phyloP scores from a whole-genome alignment of 1,284 basidiomycete genomes.

The Cystobasidium pallidum region DNA sequence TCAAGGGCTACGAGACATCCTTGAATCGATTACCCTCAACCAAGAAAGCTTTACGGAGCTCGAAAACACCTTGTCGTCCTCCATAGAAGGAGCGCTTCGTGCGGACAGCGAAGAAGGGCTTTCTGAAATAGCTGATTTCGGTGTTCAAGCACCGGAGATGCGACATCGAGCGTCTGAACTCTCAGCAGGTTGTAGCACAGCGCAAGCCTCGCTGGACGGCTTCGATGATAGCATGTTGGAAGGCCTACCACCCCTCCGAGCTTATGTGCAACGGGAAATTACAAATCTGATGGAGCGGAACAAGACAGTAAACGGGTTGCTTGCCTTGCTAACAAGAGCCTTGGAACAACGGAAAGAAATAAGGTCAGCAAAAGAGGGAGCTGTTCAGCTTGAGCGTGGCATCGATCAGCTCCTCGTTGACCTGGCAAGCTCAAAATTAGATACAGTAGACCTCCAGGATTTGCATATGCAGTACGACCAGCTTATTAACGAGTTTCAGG shows the following conservation, averaged over 20 bases:
- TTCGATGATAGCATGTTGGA: neutral
- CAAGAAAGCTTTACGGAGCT: neutral
- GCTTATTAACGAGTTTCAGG: neutral
- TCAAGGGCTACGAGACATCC: neutral
- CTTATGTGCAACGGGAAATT: neutral
- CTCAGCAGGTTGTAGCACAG: neutral
- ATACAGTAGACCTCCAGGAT: neutral
- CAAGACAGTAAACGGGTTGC: neutral
- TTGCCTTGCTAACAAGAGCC: neutral
- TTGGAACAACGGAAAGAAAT: neutral
- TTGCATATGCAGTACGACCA: neutral
- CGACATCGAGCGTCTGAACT: neutral
- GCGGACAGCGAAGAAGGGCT: neutral
- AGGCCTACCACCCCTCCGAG: neutral
- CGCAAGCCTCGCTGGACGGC: neutral
- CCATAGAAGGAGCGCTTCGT: neutral
- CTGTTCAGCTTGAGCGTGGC: neutral
- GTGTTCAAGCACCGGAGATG: too few species aligned
- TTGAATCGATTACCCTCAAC: neutral
- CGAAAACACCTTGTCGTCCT: neutral
- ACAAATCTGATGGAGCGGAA: neutral
- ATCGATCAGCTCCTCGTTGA: neutral
- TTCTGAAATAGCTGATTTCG: neutral
- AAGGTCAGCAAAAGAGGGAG: neutral
- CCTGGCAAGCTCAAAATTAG: neutral